Conservation (phyloP, 805 yeast genomes). For the Starmerella floris region DNA sequence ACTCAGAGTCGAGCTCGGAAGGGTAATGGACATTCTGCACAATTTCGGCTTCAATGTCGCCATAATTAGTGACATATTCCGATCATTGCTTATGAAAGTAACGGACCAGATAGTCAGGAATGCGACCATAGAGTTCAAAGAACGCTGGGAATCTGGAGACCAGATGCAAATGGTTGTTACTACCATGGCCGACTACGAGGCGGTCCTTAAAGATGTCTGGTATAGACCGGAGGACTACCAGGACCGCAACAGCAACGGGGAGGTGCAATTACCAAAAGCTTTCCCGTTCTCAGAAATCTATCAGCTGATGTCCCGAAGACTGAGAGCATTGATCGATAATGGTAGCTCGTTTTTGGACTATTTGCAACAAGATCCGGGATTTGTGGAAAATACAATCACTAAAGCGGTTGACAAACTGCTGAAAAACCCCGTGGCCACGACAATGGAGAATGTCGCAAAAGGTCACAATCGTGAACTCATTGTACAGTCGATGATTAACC, state of each 20-base stretch:
- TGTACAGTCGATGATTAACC: slow-evolving; percentile 75
- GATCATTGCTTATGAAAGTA: slow-evolving; percentile 45
- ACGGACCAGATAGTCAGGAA: slow-evolving; percentile 42
- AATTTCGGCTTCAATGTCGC: slow-evolving; percentile 48
- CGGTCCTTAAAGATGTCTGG: slow-evolving; percentile 57
- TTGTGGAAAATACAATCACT: slow-evolving; percentile 46
- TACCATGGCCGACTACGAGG: slow-evolving; percentile 44
- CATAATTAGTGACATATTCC: slow-evolving; percentile 48
- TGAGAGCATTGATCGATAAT: slow-evolving; percentile 51
- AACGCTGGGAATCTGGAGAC: slow-evolving; percentile 61
- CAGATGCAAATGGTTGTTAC: slow-evolving; percentile 74
- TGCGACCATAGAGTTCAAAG: slow-evolving; percentile 49
- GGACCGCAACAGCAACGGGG: slow-evolving; percentile 22
- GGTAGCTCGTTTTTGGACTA: slow-evolving; percentile 52
- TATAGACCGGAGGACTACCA: slow-evolving; percentile 38
- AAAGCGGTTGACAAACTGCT: slow-evolving; percentile 57
- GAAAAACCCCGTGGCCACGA: slow-evolving; percentile 49
- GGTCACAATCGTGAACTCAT: slow-evolving; percentile 77
- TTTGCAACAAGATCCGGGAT: slow-evolving; percentile 46
- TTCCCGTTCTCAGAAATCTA: slow-evolving; percentile 82
- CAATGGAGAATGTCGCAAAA: slow-evolving; percentile 47
- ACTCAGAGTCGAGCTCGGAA: slow-evolving; percentile 51
- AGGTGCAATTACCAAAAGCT: slow-evolving; percentile 41
- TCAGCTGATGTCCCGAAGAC: slow-evolving; percentile 69
- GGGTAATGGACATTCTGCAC: slow-evolving; percentile 63